Evolutionary conservation across 805 yeast genomes (phyloP), one percentile per base, ranked within the genome.

Genomic region (Hanseniaspora meyeri): DNA sequence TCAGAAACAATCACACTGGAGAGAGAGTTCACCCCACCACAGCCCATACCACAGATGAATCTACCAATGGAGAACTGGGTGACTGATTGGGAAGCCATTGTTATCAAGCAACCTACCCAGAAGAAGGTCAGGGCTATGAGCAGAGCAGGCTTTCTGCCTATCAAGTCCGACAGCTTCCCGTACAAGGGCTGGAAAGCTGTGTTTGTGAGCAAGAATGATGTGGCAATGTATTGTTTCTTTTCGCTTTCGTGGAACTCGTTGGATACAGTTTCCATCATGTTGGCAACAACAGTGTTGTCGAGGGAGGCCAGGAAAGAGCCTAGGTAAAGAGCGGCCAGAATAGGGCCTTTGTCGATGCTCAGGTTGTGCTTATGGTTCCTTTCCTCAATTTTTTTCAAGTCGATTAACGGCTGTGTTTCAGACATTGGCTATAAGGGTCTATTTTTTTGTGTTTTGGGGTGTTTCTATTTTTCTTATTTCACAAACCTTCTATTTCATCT

Each of bases 1-100:
- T 88, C 96, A 31, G 87, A 79, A 62, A 84, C 77, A 2, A 89
- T 76, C 57, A 88, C 84, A 7, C 95, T 82, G 17, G 87, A 78
- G 61, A 87, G 71, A 0, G 90, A 76, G 51, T 83, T 79, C 64
- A 88, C 77, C 0, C 96, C 96, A 6, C 95, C 93, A n/a, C 95
- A 95, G 12, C 96, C 96, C 57, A 85, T 77, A 19, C 96, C 96
- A 29, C 95, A 82, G 51, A 88, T 73, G 59, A 87, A 80, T 62
- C 87, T 72, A 4, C 85, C 85, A 32, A 77, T 59, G 63, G 77
- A 64, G 67, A 80, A 67, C 50, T 68, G 65, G n/a, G 64, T 61
- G 34, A 70, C 64, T 51, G 62, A 63, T 19, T 60, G 60, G 3
- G 73, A 65, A 48, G 66, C 61, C 52, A 70, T 69, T 20, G 80